phyloP scores from a whole-genome alignment of 148 eudicot genomes.

The Rhododendron ferrugineum region DNA sequence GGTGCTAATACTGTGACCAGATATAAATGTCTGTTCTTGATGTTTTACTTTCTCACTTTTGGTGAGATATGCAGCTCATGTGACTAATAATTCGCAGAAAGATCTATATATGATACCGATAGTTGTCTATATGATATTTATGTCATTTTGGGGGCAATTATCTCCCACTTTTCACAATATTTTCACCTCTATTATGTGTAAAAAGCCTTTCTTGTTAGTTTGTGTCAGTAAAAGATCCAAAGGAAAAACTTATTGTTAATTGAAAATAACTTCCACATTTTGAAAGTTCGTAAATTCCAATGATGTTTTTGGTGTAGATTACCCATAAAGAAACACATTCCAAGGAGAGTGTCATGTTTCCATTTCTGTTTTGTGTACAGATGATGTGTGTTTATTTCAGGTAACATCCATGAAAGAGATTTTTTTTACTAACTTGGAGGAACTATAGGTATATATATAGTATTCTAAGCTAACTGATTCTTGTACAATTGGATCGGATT shows the following conservation, averaged over 20 bases:
- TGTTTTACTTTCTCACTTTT: constrained; percentile 3
- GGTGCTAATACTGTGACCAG: background rate
- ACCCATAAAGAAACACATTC: background rate
- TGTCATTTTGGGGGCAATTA: background rate
- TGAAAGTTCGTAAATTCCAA: background rate
- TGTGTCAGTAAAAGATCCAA: background rate
- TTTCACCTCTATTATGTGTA: background rate
- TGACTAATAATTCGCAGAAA: background rate
- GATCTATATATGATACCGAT: background rate
- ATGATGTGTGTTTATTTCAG: background rate
- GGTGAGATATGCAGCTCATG: background rate
- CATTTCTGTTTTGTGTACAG: background rate
- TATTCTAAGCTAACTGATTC: background rate
- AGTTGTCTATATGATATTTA: background rate
- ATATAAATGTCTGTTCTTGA: background rate
- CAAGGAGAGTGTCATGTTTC: background rate
- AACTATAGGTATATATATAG: background rate
- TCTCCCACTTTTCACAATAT: background rate
- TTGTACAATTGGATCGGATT: background rate
- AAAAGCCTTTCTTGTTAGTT: background rate
- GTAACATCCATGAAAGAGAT: background rate
- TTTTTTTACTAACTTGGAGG: background rate
- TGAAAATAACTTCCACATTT: background rate
- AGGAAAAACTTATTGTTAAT: background rate
- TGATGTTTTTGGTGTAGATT: background rate